These are phyloP conservation scores for Penicillium goetzii DNA, from an alignment of 495 filamentous ascomycete genomes.

Conservation along the genomic window DNA sequence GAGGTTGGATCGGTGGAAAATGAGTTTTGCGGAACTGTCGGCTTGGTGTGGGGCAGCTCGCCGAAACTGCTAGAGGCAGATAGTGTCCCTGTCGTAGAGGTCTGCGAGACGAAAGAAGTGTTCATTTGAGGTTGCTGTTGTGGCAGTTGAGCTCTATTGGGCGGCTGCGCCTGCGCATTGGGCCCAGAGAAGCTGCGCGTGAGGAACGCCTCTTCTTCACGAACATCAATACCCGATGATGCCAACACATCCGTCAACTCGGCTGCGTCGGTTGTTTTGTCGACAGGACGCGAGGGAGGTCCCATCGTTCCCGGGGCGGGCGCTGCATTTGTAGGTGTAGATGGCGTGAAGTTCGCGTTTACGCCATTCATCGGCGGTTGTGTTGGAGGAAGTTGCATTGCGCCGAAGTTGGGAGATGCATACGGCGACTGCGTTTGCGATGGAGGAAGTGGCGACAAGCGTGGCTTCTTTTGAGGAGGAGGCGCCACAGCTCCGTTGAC, in stretches of 20 bases:
- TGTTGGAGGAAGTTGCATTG: conserved; percentile 43
- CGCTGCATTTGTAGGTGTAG: conserved; percentile 37
- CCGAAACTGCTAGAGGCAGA: conserved; percentile 46
- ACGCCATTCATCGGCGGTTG: conserved; percentile 41
- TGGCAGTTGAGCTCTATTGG: conserved; percentile 47
- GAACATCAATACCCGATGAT: conserved; percentile 79
- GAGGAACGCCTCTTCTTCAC: conserved; percentile 77
- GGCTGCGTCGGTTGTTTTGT: conserved; percentile 69
- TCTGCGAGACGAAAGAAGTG: conserved; percentile 47
- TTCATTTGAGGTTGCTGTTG: conserved; percentile 45
- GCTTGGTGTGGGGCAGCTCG: conserved; percentile 41
- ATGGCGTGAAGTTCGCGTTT: conserved; percentile 38
- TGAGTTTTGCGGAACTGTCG: conserved; percentile 38
- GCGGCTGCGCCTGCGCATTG: conserved; percentile 46
- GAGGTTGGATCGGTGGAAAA: conserved; percentile 39
- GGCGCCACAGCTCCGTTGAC: conserved; percentile 45
- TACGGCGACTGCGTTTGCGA: conserved; percentile 44
- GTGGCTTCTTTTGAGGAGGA: conserved; percentile 67
- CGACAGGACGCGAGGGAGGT: conserved; percentile 73
- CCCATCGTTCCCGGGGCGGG: conserved; percentile 68
- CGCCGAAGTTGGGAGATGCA: conserved; percentile 50
- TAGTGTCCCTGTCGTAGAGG: conserved; percentile 43
- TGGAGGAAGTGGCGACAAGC: conserved; percentile 67
- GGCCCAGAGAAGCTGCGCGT: conserved; percentile 61
- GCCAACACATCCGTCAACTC: conserved; percentile 77